These are phyloP conservation scores for Heracleum sosnowskyi DNA, from an alignment of 129 eudicot genomes.

Conservation along the genomic window DNA sequence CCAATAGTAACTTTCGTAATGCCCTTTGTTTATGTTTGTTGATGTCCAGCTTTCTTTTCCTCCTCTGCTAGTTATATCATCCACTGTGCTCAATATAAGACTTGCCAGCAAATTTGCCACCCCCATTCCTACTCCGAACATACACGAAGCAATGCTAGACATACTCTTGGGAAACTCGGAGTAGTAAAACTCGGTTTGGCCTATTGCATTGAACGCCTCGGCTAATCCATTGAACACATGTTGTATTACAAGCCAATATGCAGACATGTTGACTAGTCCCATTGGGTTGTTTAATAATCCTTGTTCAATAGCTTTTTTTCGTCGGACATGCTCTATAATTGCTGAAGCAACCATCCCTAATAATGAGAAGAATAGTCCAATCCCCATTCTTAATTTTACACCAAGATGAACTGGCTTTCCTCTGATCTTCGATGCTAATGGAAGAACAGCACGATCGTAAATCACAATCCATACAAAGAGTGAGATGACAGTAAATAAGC, in stretches of 20 bases:
- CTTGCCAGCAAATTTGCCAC: conserved; percentile 61
- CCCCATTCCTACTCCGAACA: conserved; percentile 50
- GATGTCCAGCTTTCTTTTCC: conserved; percentile 80
- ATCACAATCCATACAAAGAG: conserved; percentile 57
- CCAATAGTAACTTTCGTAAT: conserved; percentile 70
- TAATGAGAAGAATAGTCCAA: conserved; percentile 45
- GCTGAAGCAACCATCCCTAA: conserved; percentile 51
- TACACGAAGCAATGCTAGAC: conserved; percentile 67
- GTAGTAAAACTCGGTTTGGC: conserved; percentile 69
- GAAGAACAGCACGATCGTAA: conserved; percentile 65
- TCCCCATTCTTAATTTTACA: conserved; percentile 68
- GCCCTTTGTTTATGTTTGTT: conserved; percentile 60
- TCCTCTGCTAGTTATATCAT: conserved; percentile 29
- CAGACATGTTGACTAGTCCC: conserved; percentile 63
- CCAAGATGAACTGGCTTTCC: conserved; percentile 48
- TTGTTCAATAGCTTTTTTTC: conserved; percentile 42
- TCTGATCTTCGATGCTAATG: conserved; percentile 44
- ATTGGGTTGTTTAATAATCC: conserved; percentile 41
- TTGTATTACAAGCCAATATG: conserved; percentile 75
- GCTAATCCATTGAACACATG: conserved; percentile 48
- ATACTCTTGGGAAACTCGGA: conserved; percentile 82
- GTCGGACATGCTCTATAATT: conserved; percentile 45
- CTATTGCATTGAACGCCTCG: conserved; percentile 75
- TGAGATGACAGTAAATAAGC: conserved; percentile 42
- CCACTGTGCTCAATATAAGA: conserved; percentile 44